Percentiles rank a stretch among this genome's conserved stretches.
Conservation (phyloP, 1,284 basidiomycete genomes). For the Neonothopanus nambi region DNA sequence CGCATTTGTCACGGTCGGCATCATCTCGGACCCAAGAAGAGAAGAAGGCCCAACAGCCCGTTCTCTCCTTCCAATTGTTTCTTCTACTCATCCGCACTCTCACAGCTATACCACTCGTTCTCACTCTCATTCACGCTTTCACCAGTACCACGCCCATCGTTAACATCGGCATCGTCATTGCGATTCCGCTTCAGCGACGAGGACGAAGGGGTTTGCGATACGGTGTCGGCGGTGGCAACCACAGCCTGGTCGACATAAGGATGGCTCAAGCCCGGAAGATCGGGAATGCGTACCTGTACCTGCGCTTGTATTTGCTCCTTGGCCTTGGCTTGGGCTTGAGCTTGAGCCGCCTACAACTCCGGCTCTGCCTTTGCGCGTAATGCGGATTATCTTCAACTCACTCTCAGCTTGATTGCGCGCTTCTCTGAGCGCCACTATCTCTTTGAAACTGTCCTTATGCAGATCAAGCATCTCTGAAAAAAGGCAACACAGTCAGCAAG, state of each 20-base stretch:
- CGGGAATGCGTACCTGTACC: conserved; percentile 5
- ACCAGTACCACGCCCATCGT: too few relatives aligned
- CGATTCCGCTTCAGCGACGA: conserved; percentile 47
- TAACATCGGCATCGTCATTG: conserved; percentile 32
- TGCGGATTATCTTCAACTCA: conserved; percentile 7
- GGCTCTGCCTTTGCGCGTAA: conserved; percentile 3
- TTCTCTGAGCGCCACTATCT: conserved; percentile 32
- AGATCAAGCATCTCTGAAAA: conserved; percentile 34
- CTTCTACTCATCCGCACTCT: not conserved
- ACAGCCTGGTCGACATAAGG: not conserved
- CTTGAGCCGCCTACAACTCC: not conserved
- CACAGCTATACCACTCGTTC: not conserved
- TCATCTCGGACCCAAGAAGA: not conserved
- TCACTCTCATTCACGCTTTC: conserved; percentile 4
- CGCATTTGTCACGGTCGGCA: conserved; percentile 2
- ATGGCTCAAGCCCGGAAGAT: not conserved
- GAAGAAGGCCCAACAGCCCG: too few relatives aligned
- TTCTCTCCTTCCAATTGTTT: too few relatives aligned
- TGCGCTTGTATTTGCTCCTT: too few relatives aligned
- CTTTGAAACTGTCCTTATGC: conserved; percentile 31
- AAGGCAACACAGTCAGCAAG: not conserved
- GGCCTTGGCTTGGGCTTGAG: too few relatives aligned
- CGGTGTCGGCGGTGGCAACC: conserved; percentile 16
- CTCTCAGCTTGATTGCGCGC: conserved; percentile 29
- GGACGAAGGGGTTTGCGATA: conserved; percentile 20